phyloP scores from a whole-genome alignment of 768 basidiomycete species.

The Trametopsis cervina region DNA sequence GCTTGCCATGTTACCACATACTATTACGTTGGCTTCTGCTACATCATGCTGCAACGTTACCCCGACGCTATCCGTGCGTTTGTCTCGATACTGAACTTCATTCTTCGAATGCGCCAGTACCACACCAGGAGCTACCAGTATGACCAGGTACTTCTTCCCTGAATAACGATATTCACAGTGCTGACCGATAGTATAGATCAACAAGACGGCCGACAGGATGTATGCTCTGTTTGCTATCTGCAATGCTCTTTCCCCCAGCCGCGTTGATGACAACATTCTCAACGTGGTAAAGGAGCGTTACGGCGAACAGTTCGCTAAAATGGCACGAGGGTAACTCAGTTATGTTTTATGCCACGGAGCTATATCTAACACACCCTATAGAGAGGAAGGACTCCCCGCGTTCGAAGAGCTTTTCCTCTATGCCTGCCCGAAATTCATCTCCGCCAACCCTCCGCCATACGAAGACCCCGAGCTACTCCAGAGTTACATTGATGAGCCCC shows the following conservation, averaged over 20 bases:
- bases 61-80: conserved; percentile 94
- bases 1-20: conserved; percentile 95
- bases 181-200: conserved; percentile 55
- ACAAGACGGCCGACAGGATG: conserved; percentile 97
- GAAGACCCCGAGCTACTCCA: conserved; percentile 65
- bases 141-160: conserved; percentile 61
- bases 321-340: conserved; percentile 63
- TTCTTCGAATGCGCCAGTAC: conserved; percentile 93
- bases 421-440: conserved; percentile 96
- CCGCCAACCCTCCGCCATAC: conserved; percentile 90
- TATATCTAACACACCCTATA: conserved; percentile 18
- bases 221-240: conserved; percentile 93
- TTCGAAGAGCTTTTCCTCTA: conserved; percentile 92
- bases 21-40: conserved; percentile 96
- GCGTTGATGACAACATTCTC: conserved; percentile 91
- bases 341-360: not conserved
- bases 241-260: conserved; percentile 85
- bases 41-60: conserved; percentile 90
- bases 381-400: conserved; percentile 67
- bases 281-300: conserved; percentile 90
- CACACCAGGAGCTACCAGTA: conserved; percentile 96
- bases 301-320: conserved; percentile 83
- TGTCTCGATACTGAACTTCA: conserved; percentile 89
- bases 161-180: not conserved
- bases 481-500: conserved; percentile 29